A percentile compares a stretch with the other conserved stretches of the same genome.
These are phyloP conservation scores for Teunomyces barrocoloradensis DNA, from an alignment of 805 yeast species.

Conservation along the genomic window DNA sequence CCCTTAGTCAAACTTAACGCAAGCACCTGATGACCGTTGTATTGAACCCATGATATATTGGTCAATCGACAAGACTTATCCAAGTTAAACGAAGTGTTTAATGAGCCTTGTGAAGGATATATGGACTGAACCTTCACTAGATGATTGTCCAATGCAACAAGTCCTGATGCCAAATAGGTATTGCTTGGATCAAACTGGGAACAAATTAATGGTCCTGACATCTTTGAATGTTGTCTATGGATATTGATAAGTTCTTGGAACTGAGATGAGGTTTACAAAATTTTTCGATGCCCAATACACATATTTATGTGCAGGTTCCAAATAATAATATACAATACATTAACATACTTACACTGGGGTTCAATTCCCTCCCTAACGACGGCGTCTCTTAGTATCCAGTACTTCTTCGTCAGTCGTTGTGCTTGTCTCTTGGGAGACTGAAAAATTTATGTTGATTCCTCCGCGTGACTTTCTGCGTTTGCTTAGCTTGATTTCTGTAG, in stretches of 20 bases:
- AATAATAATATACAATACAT: neutral
- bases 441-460: slow-evolving; percentile 19
- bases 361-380: neutral
- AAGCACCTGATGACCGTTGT: slow-evolving; percentile 44
- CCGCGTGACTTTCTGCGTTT: slow-evolving; percentile 28
- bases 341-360: neutral
- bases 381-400: slow-evolving; percentile 7
- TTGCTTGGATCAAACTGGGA: slow-evolving; percentile 63
- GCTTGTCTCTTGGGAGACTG: neutral
- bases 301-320: neutral
- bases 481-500: slow-evolving; percentile 7
- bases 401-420: slow-evolving; percentile 1
- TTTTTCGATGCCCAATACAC: neutral
- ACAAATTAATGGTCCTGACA: slow-evolving; percentile 27
- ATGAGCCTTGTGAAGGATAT: slow-evolving; percentile 37
- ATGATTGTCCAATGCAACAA: slow-evolving; percentile 69
- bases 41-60: slow-evolving; percentile 52
- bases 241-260: neutral
- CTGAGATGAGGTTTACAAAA: slow-evolving; percentile 2
- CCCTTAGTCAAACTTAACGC: slow-evolving; percentile 70
- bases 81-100: slow-evolving; percentile 50
- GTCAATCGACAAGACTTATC: slow-evolving; percentile 51
- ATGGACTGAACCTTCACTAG: slow-evolving; percentile 61
- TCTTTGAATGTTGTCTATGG: neutral
- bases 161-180: slow-evolving; percentile 60